Conservation (phyloP, 768 basidiomycete species). For the Atractiella rhizophila region DNA sequence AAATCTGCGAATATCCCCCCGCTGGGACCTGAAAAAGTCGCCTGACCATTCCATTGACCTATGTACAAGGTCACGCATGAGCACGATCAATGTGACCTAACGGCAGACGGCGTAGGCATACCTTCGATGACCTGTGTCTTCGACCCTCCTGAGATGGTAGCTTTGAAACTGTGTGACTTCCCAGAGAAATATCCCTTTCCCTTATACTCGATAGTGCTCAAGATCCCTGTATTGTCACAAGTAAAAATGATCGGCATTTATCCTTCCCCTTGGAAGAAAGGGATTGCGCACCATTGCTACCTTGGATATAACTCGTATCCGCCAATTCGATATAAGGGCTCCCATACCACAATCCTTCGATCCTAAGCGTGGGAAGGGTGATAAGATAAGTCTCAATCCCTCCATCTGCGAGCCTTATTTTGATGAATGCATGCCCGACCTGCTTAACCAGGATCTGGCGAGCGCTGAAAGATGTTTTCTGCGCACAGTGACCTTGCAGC, state of each 20-base stretch:
- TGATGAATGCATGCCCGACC: slow-evolving; percentile 72
- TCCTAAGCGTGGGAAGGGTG: slow-evolving; percentile 69
- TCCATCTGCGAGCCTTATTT: slow-evolving; percentile 35
- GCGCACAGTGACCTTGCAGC: slow-evolving; percentile 67
- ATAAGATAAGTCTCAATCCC: slow-evolving; percentile 49
- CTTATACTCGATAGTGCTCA: slow-evolving; percentile 72
- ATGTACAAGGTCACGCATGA: too few relatives aligned
- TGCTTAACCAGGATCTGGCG: slow-evolving; percentile 50
- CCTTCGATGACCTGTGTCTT: slow-evolving; percentile 6
- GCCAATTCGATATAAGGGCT: slow-evolving; percentile 42
- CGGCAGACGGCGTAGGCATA: too few relatives aligned
- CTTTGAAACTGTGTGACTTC: slow-evolving; percentile 79
- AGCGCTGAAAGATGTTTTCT: slow-evolving; percentile 63
- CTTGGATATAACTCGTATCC: slow-evolving; percentile 54
- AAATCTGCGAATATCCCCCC: too few relatives aligned
- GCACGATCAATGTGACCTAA: too few relatives aligned
- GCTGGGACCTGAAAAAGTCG: too few relatives aligned
- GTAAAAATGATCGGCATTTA: too few relatives aligned
- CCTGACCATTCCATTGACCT: too few relatives aligned
- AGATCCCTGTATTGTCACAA: slow-evolving; percentile 27
- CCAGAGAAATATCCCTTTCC: slow-evolving; percentile 83
- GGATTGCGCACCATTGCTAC: slow-evolving; percentile 29
- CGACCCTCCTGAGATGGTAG: slow-evolving; percentile 26
- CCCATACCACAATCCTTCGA: slow-evolving; percentile 38
- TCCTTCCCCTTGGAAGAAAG: background rate